Base-by-base conservation (phyloP, 2,329 filamentous ascomycete species). In the Botrytis cinerea region DNA sequence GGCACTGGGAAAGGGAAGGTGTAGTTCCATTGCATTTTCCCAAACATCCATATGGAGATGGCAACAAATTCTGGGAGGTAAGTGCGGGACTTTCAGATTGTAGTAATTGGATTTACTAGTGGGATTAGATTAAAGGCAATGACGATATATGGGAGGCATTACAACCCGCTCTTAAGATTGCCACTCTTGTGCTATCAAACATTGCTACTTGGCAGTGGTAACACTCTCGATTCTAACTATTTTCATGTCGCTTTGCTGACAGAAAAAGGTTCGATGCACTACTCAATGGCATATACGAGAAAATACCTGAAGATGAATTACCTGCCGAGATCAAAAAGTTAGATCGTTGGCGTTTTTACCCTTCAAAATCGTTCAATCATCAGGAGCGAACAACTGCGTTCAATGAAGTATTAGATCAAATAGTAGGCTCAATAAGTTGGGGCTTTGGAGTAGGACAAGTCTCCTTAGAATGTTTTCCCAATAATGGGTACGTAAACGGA, bases 41-140 rank as follows among this genome's bases (percentile, higher is more conserved):
- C 14, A 67, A 51, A 35, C 46, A 51, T 67, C 32, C 22, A 51
- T 67, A 51, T 51, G 45, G 46, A 67, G 45, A 67, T 40, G 46
- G 63, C 16, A n/a, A 67, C 22, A 67, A 54, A 28, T 25, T 38
- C 28, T 67, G 63, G 63, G 45, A 67, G 63, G 46, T 67, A 28
- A 67, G 25, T 6, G 22, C 9, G n/a, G 4, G 12, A 18, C 5
- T 18, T 5, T 38, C 12, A 7, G 4, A 7, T 28, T 38, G 32
- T n/a, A 51, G 16, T 7, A 25, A 51, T 18, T 16, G 32, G 16
- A 51, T 40, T 67, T 32, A 67, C 63, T 16, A 10, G 22, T 51
- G 14, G 32, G 38, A 51, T 7, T 67, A 67, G 45, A 35, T 67
- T 14, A 67, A 67, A 67, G 45, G 63, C 3, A 67, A 51, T 7